Evolutionary conservation across 805 yeast genomes (phyloP).

Genomic region (Saccharomycopsis microspora): DNA sequence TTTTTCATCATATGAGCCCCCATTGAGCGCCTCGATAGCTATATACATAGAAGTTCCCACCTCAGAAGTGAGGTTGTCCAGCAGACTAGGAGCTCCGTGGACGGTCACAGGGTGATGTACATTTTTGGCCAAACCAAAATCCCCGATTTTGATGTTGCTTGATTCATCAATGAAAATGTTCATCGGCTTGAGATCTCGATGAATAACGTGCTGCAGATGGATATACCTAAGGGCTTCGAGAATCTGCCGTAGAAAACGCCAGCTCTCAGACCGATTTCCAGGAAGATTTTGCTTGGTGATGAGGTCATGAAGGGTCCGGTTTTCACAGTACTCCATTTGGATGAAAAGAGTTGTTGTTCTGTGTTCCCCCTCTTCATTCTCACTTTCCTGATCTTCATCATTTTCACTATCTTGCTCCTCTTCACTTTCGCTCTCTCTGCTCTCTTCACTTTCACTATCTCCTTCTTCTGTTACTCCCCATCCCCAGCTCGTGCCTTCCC

Average conservation of each 20-base stretch:
- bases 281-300: conserved; percentile 67
- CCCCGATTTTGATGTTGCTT: conserved; percentile 88
- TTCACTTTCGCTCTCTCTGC: conserved; percentile 17
- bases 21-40: conserved; percentile 76
- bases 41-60: conserved; percentile 92
- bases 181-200: conserved; percentile 90
- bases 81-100: conserved; percentile 22
- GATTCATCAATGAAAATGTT: conserved; percentile 89
- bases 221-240: conserved; percentile 85
- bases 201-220: conserved; percentile 89
- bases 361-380: neutral
- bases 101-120: conserved; percentile 41
- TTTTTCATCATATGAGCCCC: conserved; percentile 79
- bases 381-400: conserved; percentile 15
- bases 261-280: conserved; percentile 63
- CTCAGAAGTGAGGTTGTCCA: conserved; percentile 78
- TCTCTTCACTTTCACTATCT: conserved; percentile 18
- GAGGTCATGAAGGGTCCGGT: conserved; percentile 75
- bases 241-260: conserved; percentile 82
- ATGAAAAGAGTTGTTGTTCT: conserved; percentile 67
- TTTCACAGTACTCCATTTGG: conserved; percentile 98
- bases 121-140: conserved; percentile 91
- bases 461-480: conserved; percentile 17
- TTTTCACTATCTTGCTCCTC: conserved; percentile 18
- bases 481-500: conserved; percentile 31